Conservation (phyloP, 805 yeast species). For the Allodekkera sacchari region DNA sequence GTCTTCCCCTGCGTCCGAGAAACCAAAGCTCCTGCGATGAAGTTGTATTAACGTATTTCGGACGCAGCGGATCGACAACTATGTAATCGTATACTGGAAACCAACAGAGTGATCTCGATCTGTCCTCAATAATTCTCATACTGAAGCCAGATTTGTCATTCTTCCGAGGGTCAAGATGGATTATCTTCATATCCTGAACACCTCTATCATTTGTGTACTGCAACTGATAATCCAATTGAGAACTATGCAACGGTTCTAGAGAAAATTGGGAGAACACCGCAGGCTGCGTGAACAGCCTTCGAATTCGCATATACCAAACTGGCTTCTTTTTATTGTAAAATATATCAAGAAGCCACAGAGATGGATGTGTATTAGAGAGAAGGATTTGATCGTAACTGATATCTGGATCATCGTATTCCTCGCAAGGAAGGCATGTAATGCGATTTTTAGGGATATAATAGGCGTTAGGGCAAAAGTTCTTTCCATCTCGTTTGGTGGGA, state of each 20-base stretch:
- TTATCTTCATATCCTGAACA: slow-evolving; percentile 13
- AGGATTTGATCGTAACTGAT: slow-evolving; percentile 21
- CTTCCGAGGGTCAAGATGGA: slow-evolving; percentile 9
- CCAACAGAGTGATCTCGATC: slow-evolving; percentile 14
- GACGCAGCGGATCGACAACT: slow-evolving; percentile 10
- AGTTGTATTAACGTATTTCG: slow-evolving; percentile 12
- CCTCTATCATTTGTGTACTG: slow-evolving; percentile 20
- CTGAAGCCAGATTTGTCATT: slow-evolving; percentile 8
- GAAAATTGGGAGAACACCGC: slow-evolving; percentile 15
- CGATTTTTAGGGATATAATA: slow-evolving; percentile 18
- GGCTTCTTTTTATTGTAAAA: slow-evolving; percentile 11
- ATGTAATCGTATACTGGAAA: slow-evolving; percentile 21
- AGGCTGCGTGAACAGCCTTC: slow-evolving; percentile 16
- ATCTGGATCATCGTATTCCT: slow-evolving; percentile 12
- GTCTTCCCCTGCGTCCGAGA: slow-evolving; percentile 17
- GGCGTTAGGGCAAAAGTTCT: slow-evolving; percentile 9
- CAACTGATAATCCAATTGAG: slow-evolving; percentile 9
- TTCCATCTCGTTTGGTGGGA: slow-evolving; percentile 4
- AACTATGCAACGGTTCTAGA: slow-evolving; percentile 15
- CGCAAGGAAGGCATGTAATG: slow-evolving; percentile 11
- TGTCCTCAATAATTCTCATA: slow-evolving; percentile 14
- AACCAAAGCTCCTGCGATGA: slow-evolving; percentile 24
- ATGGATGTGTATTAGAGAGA: slow-evolving; percentile 13
- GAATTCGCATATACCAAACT: slow-evolving; percentile 11
- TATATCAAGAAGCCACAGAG: slow-evolving; percentile 21